A percentile compares a stretch with the other conserved stretches of the same genome.
Evolutionary conservation across 345 rosid species (phyloP).

Genomic region (Melaleuca alternifolia): DNA sequence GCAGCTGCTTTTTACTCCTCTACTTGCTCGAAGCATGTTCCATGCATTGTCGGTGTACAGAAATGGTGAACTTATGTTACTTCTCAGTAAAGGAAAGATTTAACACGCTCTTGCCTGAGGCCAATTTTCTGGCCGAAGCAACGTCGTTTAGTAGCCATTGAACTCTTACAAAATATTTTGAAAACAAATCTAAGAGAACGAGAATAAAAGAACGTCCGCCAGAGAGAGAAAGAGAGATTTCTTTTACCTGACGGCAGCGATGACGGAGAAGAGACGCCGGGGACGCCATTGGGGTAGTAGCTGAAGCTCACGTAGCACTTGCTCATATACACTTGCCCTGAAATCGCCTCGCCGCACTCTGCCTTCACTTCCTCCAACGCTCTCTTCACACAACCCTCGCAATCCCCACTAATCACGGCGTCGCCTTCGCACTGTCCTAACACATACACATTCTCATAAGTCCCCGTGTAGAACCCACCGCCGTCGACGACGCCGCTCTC

Average conservation of each 20-base stretch:
- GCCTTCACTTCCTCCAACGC: conserved; percentile 38
- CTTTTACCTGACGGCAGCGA: conserved; percentile 23
- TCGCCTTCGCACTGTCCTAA: conserved; percentile 92
- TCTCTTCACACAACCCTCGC: conserved; percentile 50
- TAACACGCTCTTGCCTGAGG: background rate
- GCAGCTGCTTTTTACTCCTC: background rate
- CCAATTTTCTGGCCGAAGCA: background rate
- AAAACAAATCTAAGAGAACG: background rate
- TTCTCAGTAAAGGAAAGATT: background rate
- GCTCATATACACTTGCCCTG: conserved; percentile 60
- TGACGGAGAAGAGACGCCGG: conserved; percentile 21
- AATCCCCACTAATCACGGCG: conserved; percentile 31
- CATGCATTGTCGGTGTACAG: background rate
- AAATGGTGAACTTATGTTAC: background rate
- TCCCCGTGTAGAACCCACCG: conserved; percentile 8
- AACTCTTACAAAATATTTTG: background rate
- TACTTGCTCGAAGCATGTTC: background rate
- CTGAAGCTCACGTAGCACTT: conserved; percentile 77
- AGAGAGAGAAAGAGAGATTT: background rate
- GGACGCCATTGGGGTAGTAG: conserved; percentile 72
- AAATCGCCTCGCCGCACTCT: conserved; percentile 57
- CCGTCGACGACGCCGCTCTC: background rate
- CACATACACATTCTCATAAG: conserved; percentile 16
- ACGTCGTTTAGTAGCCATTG: background rate
- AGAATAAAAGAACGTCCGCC: background rate